Percentiles rank a stretch among this genome's conserved stretches.
These are phyloP conservation scores for Starmerella bombicola DNA, from an alignment of 805 yeast species.

Conservation along the genomic window DNA sequence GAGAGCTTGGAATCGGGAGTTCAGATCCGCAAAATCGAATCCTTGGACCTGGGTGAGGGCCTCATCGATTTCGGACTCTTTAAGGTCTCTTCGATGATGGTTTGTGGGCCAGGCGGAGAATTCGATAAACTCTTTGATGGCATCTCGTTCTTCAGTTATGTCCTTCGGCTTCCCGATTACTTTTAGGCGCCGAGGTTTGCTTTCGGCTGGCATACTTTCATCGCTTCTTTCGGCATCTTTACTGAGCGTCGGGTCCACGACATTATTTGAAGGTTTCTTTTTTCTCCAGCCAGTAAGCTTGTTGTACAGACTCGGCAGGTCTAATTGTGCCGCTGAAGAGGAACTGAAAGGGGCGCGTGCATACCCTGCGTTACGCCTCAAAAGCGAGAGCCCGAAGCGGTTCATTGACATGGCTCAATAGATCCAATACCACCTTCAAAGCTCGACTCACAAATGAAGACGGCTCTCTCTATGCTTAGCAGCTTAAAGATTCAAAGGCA, in stretches of 20 bases:
- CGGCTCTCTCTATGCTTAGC: too few relatives aligned
- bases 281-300: conserved; percentile 17
- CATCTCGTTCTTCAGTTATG: conserved; percentile 14
- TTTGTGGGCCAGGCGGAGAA: conserved; percentile 28
- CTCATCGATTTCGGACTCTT: conserved; percentile 11
- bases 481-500: too few relatives aligned
- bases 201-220: conserved; percentile 17
- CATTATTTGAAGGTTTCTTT: conserved; percentile 7
- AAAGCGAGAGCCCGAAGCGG: background rate
- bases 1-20: conserved; percentile 37
- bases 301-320: conserved; percentile 14
- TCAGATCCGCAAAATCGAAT: conserved; percentile 30
- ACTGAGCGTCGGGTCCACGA: conserved; percentile 21
- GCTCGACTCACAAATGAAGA: too few relatives aligned
- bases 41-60: conserved; percentile 8
- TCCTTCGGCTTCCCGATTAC: conserved; percentile 20
- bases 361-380: background rate
- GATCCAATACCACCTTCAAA: too few relatives aligned
- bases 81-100: conserved; percentile 19
- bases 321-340: conserved; percentile 7
- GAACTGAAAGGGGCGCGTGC: conserved; percentile 10
- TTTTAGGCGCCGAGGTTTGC: conserved; percentile 18
- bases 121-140: conserved; percentile 16
- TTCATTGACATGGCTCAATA: too few relatives aligned
- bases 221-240: conserved; percentile 10